Evolutionary conservation across 331 rosid species (phyloP).

Genomic region (Malus hybrid): DNA sequence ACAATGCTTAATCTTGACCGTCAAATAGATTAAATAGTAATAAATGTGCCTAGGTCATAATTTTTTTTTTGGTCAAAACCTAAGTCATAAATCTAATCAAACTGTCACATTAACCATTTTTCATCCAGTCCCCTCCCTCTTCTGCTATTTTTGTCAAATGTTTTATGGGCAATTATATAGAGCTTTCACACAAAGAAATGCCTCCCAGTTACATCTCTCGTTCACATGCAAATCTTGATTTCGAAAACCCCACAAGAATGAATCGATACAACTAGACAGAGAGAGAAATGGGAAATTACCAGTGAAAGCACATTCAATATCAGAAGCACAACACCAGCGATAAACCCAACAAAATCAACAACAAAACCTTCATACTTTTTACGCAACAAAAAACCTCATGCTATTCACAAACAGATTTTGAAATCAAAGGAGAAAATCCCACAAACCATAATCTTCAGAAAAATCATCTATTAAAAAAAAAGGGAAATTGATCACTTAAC

Average conservation of each 20-base stretch:
- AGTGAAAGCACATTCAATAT: slow-evolving; percentile 88
- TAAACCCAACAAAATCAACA: slow-evolving; percentile 92
- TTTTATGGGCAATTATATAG: not conserved
- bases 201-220: not conserved
- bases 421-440: not conserved
- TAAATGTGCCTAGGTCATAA: no score
- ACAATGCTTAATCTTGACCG: no score
- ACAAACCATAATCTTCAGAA: not conserved
- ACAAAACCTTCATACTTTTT: slow-evolving; percentile 25
- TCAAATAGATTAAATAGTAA: no score
- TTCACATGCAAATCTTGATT: not conserved
- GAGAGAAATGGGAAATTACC: slow-evolving; percentile 38
- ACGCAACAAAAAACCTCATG: slow-evolving; percentile 49
- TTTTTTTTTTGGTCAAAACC: no score
- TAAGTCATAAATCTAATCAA: no score
- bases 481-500: slow-evolving; percentile 53
- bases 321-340: slow-evolving; percentile 86
- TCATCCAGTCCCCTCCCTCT: no score
- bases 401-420: slow-evolving; percentile 21
- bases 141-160: no score
- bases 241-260: not conserved
- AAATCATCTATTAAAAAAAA: not conserved
- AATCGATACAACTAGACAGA: not conserved
- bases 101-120: no score
- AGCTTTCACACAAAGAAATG: not conserved